Percentiles rank a stretch among this genome's conserved stretches.
These are phyloP conservation scores for Solanum peruvianum DNA, from an alignment of 257 asterid species.

Conservation along the genomic window DNA sequence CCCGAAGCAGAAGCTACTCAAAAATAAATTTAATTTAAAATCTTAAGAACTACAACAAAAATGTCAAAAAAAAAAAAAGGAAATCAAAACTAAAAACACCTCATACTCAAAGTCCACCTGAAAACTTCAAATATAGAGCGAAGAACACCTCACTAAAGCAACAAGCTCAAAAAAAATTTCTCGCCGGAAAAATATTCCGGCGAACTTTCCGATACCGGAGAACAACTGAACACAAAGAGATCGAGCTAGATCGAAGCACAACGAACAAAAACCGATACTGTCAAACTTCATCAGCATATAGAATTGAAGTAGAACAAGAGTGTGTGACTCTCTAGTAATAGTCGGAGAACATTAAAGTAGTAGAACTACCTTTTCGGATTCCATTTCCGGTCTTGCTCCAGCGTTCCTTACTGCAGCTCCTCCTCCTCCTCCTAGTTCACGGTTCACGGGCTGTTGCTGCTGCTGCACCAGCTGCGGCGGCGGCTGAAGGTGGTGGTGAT, in stretches of 20 bases:
- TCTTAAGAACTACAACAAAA: not conserved
- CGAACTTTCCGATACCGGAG: constrained; percentile 5
- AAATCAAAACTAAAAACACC: not conserved
- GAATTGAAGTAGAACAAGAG: not conserved
- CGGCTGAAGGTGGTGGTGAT: constrained; percentile 1
- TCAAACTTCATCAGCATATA: not conserved
- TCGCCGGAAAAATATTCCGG: constrained; percentile 19
- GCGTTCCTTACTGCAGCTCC: constrained; percentile 35
- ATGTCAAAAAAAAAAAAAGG: not conserved
- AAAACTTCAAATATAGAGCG: not conserved
- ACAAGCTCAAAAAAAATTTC: not conserved
- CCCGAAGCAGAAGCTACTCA: not conserved
- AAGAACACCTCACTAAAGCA: not conserved
- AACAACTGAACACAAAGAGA: constrained; percentile 13
- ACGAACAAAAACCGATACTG: not conserved
- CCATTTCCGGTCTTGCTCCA: constrained; percentile 34
- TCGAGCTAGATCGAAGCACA: constrained; percentile 33
- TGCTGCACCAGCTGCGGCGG: not conserved
- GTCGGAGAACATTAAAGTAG: not conserved
- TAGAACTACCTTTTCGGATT: constrained; percentile 45
- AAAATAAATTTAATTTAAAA: not conserved
- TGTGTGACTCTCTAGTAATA: not conserved
- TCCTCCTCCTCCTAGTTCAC: constrained; percentile 37
- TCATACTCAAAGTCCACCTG: not conserved
- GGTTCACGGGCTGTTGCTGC: not conserved